Conservation (phyloP, 345 rosid genomes). For the Reutealis trisperma region DNA sequence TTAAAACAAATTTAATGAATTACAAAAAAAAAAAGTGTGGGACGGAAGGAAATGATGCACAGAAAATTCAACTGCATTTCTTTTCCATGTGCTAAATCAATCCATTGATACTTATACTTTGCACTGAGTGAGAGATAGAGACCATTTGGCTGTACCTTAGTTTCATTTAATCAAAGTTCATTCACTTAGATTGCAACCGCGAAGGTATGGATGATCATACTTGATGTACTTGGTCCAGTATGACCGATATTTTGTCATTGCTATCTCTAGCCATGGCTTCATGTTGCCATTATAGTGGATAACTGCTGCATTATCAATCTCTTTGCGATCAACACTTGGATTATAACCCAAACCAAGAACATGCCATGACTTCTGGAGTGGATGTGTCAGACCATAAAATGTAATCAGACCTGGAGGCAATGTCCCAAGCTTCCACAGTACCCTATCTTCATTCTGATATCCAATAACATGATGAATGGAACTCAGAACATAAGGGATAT, state of each 20-base stretch:
- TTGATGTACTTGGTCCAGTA: constrained; percentile 93
- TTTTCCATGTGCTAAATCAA: constrained; percentile 21
- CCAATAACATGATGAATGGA: constrained; percentile 8
- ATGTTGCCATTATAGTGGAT: constrained; percentile 97
- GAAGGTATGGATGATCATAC: constrained; percentile 83
- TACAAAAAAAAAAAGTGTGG: constrained; percentile 42
- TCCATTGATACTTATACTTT: constrained; percentile 12
- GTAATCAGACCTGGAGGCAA: constrained; percentile 97
- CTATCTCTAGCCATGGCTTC: constrained; percentile 99
- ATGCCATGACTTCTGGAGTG: constrained; percentile 95
- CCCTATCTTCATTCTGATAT: constrained; percentile 86
- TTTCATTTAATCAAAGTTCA: constrained; percentile 27
- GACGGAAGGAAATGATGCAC: constrained; percentile 23
- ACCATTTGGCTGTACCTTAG: constrained; percentile 24
- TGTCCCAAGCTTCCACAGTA: constrained; percentile 99
- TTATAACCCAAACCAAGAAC: constrained; percentile 96
- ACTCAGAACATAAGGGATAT: constrained; percentile 3
- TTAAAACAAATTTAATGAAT: constrained; percentile 48
- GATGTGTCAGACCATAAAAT: constrained; percentile 79
- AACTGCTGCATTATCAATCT: constrained; percentile 91
- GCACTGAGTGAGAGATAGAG: background rate
- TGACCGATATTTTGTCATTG: constrained; percentile 88
- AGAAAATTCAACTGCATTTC: constrained; percentile 27
- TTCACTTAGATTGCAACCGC: constrained; percentile 72
- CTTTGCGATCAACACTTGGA: constrained; percentile 76